phyloP scores from a whole-genome alignment of 2,329 filamentous ascomycete species.

The Immersiporthe knoxdaviesiana region DNA sequence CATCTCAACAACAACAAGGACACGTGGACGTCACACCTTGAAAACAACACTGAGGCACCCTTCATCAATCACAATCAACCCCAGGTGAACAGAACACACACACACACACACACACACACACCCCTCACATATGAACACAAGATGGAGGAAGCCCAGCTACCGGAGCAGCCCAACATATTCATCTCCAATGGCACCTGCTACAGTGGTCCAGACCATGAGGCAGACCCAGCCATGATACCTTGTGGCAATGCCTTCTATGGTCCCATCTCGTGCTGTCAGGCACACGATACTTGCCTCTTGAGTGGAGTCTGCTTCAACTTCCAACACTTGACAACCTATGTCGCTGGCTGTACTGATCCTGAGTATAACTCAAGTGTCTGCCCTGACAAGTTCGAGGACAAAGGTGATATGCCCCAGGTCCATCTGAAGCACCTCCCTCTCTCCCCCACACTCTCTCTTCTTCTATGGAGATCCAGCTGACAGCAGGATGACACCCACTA shows the following conservation, averaged over 20 bases:
- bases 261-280: conserved; percentile 39
- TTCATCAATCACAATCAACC: too few species aligned
- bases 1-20: neutral
- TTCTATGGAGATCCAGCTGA: neutral
- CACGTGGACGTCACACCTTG: neutral
- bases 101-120: too few species aligned
- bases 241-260: conserved; percentile 41
- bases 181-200: conserved; percentile 43
- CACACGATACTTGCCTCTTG: conserved; percentile 40
- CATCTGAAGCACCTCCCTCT: too few species aligned
- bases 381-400: conserved; percentile 38
- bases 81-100: too few species aligned
- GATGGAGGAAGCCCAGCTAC: neutral
- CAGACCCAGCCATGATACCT: conserved; percentile 35
- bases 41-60: neutral
- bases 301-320: conserved; percentile 34
- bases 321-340: conserved; percentile 38
- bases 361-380: conserved; percentile 39
- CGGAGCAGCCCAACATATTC: conserved; percentile 30
- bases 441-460: neutral
- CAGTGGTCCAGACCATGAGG: conserved; percentile 26
- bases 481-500: neutral
- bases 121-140: neutral
- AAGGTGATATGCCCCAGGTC: conserved; percentile 23
- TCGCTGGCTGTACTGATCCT: conserved; percentile 43